A percentile compares a stretch with the other conserved stretches of the same genome.
phyloP scores from a whole-genome alignment of 225 moss, liverwort and hornwort genomes.

The Pseudoscleropodium purum region DNA sequence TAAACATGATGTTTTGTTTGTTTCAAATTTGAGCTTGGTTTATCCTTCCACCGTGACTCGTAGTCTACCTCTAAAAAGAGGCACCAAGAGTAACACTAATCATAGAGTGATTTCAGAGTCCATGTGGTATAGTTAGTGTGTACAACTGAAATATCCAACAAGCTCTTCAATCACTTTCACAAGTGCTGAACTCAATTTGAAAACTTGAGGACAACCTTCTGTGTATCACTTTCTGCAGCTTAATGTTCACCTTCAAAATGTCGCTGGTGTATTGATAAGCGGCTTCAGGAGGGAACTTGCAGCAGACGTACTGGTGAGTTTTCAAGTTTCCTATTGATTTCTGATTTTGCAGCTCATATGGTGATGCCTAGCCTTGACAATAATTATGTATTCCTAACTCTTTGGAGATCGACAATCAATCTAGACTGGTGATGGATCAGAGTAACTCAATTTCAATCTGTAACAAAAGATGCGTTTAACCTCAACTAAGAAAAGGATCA shows the following conservation, averaged over 20 bases:
- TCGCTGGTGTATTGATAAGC: background rate
- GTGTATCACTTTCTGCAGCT: background rate
- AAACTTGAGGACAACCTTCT: background rate
- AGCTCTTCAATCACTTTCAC: background rate
- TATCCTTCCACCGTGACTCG: background rate
- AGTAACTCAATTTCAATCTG: background rate
- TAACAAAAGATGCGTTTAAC: background rate
- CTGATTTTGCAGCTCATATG: background rate
- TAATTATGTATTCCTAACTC: too few relatives aligned
- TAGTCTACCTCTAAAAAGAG: background rate
- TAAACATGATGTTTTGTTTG: too few relatives aligned
- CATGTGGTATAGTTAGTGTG: too few relatives aligned
- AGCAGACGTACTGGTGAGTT: background rate
- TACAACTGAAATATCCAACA: too few relatives aligned
- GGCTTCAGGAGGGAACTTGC: background rate
- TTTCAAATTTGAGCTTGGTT: too few relatives aligned
- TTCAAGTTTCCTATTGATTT: background rate
- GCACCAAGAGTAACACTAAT: background rate
- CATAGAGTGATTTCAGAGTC: background rate
- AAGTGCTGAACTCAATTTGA: background rate
- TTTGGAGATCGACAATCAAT: background rate
- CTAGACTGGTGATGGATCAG: background rate
- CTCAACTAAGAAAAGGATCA: too few relatives aligned
- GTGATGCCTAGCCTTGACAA: background rate
- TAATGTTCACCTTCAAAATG: background rate